Evolutionary conservation across 768 basidiomycete genomes (phyloP).

Genomic region (Agaricus sinodeliciosus): DNA sequence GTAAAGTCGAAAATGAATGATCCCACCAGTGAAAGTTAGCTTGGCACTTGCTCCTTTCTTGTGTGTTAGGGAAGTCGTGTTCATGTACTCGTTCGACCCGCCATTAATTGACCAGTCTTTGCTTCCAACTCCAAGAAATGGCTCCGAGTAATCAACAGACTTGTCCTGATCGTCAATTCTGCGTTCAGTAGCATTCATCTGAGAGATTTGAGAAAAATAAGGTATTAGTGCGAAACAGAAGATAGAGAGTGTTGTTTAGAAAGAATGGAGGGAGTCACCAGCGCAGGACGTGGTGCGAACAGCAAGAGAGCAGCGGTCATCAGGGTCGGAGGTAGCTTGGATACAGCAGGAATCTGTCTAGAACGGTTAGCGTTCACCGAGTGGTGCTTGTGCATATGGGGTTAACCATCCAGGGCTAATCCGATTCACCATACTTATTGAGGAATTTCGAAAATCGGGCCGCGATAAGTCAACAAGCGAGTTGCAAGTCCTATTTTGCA

Average conservation of each 20-base stretch:
- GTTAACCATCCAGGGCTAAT: no score
- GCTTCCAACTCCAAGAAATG: neutral
- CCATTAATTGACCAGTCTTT: neutral
- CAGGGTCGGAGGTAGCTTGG: neutral
- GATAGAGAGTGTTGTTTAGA: neutral
- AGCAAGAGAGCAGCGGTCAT: neutral
- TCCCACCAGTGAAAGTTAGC: constrained; percentile 5
- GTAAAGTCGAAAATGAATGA: neutral
- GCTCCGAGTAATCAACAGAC: neutral
- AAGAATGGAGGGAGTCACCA: constrained; percentile 1
- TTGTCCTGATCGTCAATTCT: constrained; percentile 6
- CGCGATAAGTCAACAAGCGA: no score
- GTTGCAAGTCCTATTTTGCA: no score
- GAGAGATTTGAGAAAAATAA: neutral
- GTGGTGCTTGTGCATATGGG: neutral
- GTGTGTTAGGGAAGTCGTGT: neutral
- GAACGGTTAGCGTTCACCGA: neutral
- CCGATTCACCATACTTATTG: no score
- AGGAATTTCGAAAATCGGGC: no score
- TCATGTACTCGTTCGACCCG: neutral
- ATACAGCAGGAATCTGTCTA: neutral
- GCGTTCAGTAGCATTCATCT: neutral
- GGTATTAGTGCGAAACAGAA: neutral
- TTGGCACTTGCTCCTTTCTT: constrained; percentile 2
- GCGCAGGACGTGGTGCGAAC: neutral